These are phyloP conservation scores for Zymoseptoria ardabiliae DNA, from an alignment of 2,329 filamentous ascomycete genomes.

Conservation along the genomic window DNA sequence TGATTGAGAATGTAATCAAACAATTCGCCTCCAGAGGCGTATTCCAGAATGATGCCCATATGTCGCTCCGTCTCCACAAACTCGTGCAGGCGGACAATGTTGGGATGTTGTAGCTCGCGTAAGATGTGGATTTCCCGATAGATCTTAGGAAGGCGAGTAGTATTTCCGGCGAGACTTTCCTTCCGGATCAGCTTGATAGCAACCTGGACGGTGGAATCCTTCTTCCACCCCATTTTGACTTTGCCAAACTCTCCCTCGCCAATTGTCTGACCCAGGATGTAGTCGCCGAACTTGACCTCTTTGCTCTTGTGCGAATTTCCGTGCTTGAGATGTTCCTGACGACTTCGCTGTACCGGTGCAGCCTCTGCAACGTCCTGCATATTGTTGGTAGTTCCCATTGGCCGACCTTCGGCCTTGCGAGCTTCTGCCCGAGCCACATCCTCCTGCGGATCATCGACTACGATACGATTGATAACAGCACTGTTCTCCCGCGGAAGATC, in stretches of 20 bases:
- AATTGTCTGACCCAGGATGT: conserved; percentile 89
- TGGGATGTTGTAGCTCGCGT: conserved; percentile 79
- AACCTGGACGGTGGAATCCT: conserved; percentile 83
- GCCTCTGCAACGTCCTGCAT: conserved; percentile 35
- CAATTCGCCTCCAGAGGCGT: conserved; percentile 92
- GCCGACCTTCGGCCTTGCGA: conserved; percentile 54
- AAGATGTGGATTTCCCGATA: conserved; percentile 94
- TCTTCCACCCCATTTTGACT: conserved; percentile 97
- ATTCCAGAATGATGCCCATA: conserved; percentile 97
- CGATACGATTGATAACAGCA: conserved; percentile 68
- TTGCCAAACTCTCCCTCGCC: conserved; percentile 98
- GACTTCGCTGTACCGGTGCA: conserved; percentile 33
- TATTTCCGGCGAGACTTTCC: conserved; percentile 81
- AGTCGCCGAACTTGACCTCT: conserved; percentile 86
- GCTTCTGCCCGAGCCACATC: conserved; percentile 66
- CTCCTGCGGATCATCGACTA: conserved; percentile 67
- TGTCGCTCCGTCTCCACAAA: conserved; percentile 97
- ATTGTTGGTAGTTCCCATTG: conserved; percentile 43
- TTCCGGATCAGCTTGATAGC: conserved; percentile 96
- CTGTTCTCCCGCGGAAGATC: conserved; percentile 66
- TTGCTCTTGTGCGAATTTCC: conserved; percentile 48
- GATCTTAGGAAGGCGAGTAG: conserved; percentile 86
- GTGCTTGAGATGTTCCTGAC: conserved; percentile 52
- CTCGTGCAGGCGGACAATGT: conserved; percentile 93
- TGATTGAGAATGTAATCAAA: conserved; percentile 98